These are phyloP conservation scores for Aristolochia fimbriata DNA, from an alignment of 164 flowering plant species.

Conservation along the genomic window DNA sequence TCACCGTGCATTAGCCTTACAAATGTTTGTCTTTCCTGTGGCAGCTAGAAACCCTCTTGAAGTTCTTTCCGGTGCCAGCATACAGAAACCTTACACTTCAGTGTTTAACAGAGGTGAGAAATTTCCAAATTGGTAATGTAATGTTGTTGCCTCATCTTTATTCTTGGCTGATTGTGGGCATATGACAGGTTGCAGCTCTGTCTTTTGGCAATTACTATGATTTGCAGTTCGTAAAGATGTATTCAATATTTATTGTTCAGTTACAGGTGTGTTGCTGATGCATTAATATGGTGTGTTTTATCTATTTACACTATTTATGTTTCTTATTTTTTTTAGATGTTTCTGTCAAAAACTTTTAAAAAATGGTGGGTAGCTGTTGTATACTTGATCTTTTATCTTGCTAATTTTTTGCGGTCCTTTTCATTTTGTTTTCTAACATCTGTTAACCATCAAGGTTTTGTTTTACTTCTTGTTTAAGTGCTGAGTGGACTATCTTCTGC, in stretches of 20 bases:
- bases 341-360: neutral
- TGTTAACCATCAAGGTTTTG: neutral
- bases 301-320: neutral
- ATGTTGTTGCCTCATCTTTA: neutral
- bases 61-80: constrained; percentile 67
- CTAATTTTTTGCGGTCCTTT: neutral
- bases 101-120: constrained; percentile 82
- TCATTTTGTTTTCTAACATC: neutral
- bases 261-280: constrained; percentile 51
- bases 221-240: constrained; percentile 73
- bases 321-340: neutral
- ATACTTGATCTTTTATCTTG: too few relatives aligned
- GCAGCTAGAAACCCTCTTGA: constrained; percentile 88
- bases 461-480: neutral
- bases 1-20: neutral
- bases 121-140: neutral
- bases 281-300: neutral
- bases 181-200: constrained; percentile 77
- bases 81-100: constrained; percentile 93
- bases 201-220: constrained; percentile 79
- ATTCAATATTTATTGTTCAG: constrained; percentile 69
- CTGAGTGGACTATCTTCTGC: neutral
- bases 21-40: neutral
- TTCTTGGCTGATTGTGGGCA: neutral
- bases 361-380: too few relatives aligned